Percentiles rank a stretch among this genome's conserved stretches.
Evolutionary conservation across 106 monocot genomes (phyloP).

Genomic region (Amphibolis antarctica): DNA sequence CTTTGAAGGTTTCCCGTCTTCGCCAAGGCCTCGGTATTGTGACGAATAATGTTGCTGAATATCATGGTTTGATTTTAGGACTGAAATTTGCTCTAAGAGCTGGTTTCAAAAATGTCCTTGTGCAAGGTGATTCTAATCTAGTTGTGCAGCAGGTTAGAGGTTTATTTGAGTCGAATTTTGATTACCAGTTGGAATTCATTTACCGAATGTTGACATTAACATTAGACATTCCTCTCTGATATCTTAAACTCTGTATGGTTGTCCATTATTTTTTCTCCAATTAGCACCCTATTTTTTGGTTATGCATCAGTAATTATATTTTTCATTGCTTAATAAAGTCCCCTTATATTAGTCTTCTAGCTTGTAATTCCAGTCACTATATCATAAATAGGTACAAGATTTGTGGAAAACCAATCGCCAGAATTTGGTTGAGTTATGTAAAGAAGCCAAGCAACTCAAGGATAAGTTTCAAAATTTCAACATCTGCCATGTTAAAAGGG

Average conservation of each 20-base stretch:
- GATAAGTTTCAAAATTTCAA: constrained; percentile 12
- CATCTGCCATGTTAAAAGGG: constrained; percentile 19
- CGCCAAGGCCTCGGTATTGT: constrained; percentile 23
- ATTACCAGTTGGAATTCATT: no score
- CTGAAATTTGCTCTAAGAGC: constrained; percentile 23
- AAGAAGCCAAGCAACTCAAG: constrained; percentile 22
- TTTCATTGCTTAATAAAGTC: neutral
- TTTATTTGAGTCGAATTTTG: no score
- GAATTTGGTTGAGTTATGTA: constrained; percentile 8
- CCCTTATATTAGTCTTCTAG: neutral
- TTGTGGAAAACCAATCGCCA: constrained; percentile 9
- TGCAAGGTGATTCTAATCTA: constrained; percentile 26
- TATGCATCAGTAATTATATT: neutral
- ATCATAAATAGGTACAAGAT: constrained; percentile 7
- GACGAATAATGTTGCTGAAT: constrained; percentile 29
- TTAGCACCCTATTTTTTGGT: no score
- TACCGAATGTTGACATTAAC: no score
- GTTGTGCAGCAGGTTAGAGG: no score
- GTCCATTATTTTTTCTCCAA: no score
- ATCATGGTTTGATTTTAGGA: constrained; percentile 20
- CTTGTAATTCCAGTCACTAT: neutral
- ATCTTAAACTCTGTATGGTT: no score
- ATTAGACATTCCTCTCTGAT: no score
- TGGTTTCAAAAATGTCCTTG: constrained; percentile 11
- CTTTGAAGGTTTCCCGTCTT: constrained; percentile 12